These are phyloP conservation scores for Mikania micrantha DNA, from an alignment of 129 eudicot species.

Conservation along the genomic window DNA sequence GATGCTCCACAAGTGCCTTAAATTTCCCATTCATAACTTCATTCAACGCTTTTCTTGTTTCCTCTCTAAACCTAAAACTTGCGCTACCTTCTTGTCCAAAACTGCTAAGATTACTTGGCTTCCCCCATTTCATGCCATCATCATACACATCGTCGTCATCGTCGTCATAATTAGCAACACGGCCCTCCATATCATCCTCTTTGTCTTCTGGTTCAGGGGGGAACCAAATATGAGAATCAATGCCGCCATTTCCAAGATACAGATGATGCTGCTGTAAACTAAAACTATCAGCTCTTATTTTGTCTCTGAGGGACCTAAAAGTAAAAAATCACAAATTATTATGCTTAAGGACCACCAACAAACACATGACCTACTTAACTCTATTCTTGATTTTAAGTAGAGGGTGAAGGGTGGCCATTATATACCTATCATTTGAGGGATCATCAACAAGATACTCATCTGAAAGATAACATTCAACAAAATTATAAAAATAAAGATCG, in stretches of 20 bases:
- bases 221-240: conserved; percentile 56
- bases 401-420: conserved; percentile 6
- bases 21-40: conserved; percentile 74
- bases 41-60: conserved; percentile 49
- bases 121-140: conserved; percentile 58
- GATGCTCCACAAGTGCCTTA: conserved; percentile 59
- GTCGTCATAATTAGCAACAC: conserved; percentile 55
- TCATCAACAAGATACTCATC: conserved; percentile 66
- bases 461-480: conserved; percentile 23
- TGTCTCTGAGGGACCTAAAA: conserved; percentile 35
- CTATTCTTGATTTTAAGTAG: neutral
- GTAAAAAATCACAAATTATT: neutral
- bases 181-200: conserved; percentile 54
- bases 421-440: conserved; percentile 42
- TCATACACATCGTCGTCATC: conserved; percentile 57
- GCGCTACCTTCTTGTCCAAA: conserved; percentile 49
- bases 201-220: conserved; percentile 79
- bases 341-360: neutral
- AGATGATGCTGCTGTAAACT: conserved; percentile 16
- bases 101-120: conserved; percentile 59
- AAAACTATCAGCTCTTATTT: conserved; percentile 20
- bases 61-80: conserved; percentile 51
- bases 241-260: conserved; percentile 26
- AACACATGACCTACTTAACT: conserved; percentile 6
- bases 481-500: neutral